These are phyloP conservation scores for Henckelia pumila DNA, from an alignment of 257 asterid genomes.

Conservation along the genomic window DNA sequence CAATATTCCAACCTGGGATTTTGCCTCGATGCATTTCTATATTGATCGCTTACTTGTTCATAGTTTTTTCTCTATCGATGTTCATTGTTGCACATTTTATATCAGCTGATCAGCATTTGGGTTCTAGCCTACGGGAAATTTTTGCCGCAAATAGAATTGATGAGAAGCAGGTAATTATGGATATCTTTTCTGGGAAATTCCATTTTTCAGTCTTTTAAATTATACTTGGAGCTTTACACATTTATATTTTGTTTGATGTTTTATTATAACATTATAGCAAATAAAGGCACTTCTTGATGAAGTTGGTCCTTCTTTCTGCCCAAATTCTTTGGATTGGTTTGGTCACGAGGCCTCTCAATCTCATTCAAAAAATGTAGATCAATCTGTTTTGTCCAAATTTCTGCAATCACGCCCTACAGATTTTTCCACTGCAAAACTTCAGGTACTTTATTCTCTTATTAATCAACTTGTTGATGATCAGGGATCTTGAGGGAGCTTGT, in stretches of 20 bases:
- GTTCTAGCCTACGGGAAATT: constrained; percentile 80
- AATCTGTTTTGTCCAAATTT: constrained; percentile 72
- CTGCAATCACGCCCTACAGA: constrained; percentile 82
- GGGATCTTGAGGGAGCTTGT: constrained; percentile 6
- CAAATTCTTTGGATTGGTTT: constrained; percentile 81
- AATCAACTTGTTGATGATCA: constrained; percentile 19
- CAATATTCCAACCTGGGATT: constrained; percentile 13
- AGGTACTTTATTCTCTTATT: constrained; percentile 43
- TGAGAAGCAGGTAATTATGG: constrained; percentile 76
- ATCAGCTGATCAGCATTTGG: constrained; percentile 58
- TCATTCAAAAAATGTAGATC: constrained; percentile 73
- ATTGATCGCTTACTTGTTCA: constrained; percentile 20
- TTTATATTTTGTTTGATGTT: constrained; percentile 23
- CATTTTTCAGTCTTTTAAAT: constrained; percentile 14
- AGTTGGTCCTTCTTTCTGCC: constrained; percentile 84
- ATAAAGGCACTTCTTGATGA: constrained; percentile 88
- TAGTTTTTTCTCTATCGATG: constrained; percentile 18
- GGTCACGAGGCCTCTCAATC: constrained; percentile 52
- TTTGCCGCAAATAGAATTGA: constrained; percentile 89
- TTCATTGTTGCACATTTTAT: constrained; percentile 24
- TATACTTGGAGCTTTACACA: constrained; percentile 12
- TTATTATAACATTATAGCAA: constrained; percentile 69
- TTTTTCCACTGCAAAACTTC: constrained; percentile 72
- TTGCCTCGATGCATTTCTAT: constrained; percentile 1
- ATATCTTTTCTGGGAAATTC: constrained; percentile 21